phyloP scores from a whole-genome alignment of 768 basidiomycete genomes.

The Boletus huronensis region DNA sequence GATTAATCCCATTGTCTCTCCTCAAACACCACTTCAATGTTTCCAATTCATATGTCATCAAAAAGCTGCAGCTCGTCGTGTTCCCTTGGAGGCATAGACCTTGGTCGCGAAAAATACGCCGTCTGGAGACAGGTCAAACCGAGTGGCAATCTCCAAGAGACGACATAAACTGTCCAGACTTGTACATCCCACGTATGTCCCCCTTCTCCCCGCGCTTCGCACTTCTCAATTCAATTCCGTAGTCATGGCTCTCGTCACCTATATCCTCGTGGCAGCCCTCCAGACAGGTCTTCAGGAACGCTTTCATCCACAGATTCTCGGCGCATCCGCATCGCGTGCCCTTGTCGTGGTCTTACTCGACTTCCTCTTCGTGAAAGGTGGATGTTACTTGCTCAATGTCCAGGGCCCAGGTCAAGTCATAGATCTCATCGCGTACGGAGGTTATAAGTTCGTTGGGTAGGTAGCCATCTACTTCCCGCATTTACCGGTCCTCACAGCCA shows the following conservation, averaged over 20 bases:
- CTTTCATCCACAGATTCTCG: constrained; percentile 89
- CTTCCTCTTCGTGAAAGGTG: constrained; percentile 83
- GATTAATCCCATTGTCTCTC: constrained; percentile 68
- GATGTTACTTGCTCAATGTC: constrained; percentile 92
- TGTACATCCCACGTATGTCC: constrained; percentile 86
- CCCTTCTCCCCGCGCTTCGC: background rate
- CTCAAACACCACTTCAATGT: constrained; percentile 95
- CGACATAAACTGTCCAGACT: constrained; percentile 92
- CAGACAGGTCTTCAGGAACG: constrained; percentile 77
- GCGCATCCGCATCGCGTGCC: constrained; percentile 80
- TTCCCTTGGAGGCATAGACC: constrained; percentile 95
- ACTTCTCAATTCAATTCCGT: constrained; percentile 12
- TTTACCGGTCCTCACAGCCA: background rate
- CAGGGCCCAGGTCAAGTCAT: constrained; percentile 66
- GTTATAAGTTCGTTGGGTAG: constrained; percentile 97
- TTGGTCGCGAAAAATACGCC: constrained; percentile 68
- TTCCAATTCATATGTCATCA: constrained; percentile 91
- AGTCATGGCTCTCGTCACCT: constrained; percentile 97
- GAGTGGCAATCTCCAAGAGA: constrained; percentile 90
- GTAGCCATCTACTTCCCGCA: constrained; percentile 15
- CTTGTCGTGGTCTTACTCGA: constrained; percentile 83
- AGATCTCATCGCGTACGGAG: constrained; percentile 88
- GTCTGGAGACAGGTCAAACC: constrained; percentile 58
- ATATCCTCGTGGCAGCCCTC: constrained; percentile 85
- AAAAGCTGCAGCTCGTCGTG: constrained; percentile 81